These are phyloP conservation scores for Trypanosoma conorhini DNA, from an alignment of 208 protist genomes.

Conservation along the genomic window DNA sequence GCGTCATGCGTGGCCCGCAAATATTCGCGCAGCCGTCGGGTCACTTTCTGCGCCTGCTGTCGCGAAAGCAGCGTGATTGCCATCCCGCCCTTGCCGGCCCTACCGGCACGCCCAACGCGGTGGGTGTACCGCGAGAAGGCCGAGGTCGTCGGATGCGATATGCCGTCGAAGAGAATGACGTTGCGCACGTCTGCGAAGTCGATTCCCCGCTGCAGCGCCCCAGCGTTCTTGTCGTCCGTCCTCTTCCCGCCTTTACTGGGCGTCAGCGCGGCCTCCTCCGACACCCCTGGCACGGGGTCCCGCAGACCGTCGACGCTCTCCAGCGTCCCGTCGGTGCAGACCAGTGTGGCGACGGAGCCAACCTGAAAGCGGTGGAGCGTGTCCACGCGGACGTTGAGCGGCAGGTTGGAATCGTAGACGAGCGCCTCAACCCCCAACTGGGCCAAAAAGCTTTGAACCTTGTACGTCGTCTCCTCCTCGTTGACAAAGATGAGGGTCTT, in stretches of 20 bases:
- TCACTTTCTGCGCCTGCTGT: conserved; percentile 63
- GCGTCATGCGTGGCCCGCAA: conserved; percentile 42
- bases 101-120: conserved; percentile 94
- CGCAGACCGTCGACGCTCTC: conserved; percentile 77
- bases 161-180: conserved; percentile 97
- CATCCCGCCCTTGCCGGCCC: conserved; percentile 86
- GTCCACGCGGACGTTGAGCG: conserved; percentile 95
- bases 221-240: conserved; percentile 28
- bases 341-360: conserved; percentile 94
- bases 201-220: conserved; percentile 93
- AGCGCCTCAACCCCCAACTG: conserved; percentile 92
- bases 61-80: conserved; percentile 89
- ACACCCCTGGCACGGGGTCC: conserved; percentile 20
- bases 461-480: conserved; percentile 93
- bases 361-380: conserved; percentile 95
- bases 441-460: conserved; percentile 96
- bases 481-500: conserved; percentile 98
- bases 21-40: conserved; percentile 61
- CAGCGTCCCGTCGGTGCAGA: conserved; percentile 95
- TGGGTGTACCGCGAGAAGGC: conserved; percentile 95
- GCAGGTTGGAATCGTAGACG: conserved; percentile 96
- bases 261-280: conserved; percentile 13
- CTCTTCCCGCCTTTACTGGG: background rate
- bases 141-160: conserved; percentile 74
- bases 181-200: conserved; percentile 96